Percentiles rank a stretch among this genome's conserved stretches.
These are phyloP conservation scores for Aegilops sharonensis DNA, from an alignment of 176 grass and related monocot species.

Conservation along the genomic window DNA sequence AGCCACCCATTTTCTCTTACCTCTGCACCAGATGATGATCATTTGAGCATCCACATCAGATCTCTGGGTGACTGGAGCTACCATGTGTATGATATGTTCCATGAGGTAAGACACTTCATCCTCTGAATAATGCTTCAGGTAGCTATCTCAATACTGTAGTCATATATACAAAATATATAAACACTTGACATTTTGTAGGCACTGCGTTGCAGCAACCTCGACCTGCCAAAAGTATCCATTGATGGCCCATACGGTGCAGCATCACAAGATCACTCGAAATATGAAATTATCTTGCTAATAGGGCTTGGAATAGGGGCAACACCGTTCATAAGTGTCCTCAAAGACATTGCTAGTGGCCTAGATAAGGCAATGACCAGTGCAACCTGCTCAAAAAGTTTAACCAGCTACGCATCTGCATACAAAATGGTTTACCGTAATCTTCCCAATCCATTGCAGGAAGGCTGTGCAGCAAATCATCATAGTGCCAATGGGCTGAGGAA, in stretches of 20 bases:
- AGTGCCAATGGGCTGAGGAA: constrained; percentile 27
- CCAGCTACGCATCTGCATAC: not conserved
- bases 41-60: constrained; percentile 68
- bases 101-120: constrained; percentile 35
- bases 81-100: constrained; percentile 60
- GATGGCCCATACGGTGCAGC: constrained; percentile 67
- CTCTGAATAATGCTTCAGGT: not conserved
- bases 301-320: constrained; percentile 57
- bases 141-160: not conserved
- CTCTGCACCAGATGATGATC: constrained; percentile 65
- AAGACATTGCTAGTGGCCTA: constrained; percentile 57
- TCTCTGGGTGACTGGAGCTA: constrained; percentile 79
- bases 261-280: constrained; percentile 49
- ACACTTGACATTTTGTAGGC: constrained; percentile 34
- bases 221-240: constrained; percentile 54
- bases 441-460: constrained; percentile 23
- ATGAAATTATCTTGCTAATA: constrained; percentile 50
- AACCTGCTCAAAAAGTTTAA: not conserved
- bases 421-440: not conserved
- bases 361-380: constrained; percentile 32
- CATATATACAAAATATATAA: not conserved
- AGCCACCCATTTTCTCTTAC: constrained; percentile 81
- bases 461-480: not conserved
- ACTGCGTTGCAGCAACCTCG: constrained; percentile 28
- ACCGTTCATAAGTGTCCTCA: constrained; percentile 75